Evolutionary conservation across 345 rosid genomes (phyloP), one percentile per base, ranked within the genome.

Genomic region (Populus deltoides): DNA sequence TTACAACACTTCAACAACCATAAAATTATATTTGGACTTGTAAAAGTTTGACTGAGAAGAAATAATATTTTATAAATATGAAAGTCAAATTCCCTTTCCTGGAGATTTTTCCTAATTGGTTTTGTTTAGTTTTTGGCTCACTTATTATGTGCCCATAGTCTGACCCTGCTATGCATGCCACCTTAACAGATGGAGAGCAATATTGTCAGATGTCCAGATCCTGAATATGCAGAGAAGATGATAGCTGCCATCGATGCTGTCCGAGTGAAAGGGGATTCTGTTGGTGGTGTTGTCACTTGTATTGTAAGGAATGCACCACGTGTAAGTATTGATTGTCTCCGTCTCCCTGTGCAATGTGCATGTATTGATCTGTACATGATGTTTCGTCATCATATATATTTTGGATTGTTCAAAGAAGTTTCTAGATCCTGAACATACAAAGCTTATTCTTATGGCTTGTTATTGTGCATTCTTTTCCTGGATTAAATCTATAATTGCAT

Each of bases 281-380:
- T 92, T 75, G 99, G 99, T 71, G 99, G 99, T 70, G 91, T 92
- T 59, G 98, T 96, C 76, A 92, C 98, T 6, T 96, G 99, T 88
- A 92, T 96, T 78, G 94, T 90, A 74, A 91, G 92, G 86, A 93
- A 93, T 82, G 86, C 86, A 70, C 99, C 99, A 68, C 92, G 94
- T 81, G 98, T 96, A 89, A 83, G 82, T 68, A 12, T 7, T 17
- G 11, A 16, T 49, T 72, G 65, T 81, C 39, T 65, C 49, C 68
- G 24, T 66, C 33, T 65, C 71, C 69, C 69, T 2, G 24, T 29
- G 9, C 18, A 68, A n/a, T n/a, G n/a, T 67, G 70, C n/a, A 35
- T 18, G 0, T 33, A 29, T 24, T 12, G 25, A 22, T 62, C 5
- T 29, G 9, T 67, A 16, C 33, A 33, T 24, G 16, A 53, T 53